These are phyloP conservation scores for Metschnikowia proteae DNA, from an alignment of 805 yeast species.

Conservation along the genomic window DNA sequence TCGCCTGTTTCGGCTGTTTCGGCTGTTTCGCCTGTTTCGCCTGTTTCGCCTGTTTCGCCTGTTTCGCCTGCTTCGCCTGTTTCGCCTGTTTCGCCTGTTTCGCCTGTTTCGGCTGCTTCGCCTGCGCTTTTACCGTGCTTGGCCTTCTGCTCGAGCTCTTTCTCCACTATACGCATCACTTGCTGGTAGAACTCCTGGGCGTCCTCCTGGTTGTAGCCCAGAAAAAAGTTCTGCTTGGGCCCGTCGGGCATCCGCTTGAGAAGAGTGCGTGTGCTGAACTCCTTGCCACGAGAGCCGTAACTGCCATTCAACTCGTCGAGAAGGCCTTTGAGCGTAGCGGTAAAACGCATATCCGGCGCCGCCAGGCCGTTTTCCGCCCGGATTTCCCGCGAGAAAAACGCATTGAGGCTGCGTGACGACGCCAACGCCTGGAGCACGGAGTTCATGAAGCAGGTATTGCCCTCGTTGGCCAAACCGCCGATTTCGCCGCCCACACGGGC, in stretches of 20 bases:
- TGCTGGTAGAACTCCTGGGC: constrained; percentile 94
- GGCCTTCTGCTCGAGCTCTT: constrained; percentile 36
- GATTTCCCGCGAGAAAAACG: constrained; percentile 48
- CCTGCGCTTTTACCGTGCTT: no score
- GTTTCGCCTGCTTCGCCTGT: no score
- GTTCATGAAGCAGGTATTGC: constrained; percentile 94
- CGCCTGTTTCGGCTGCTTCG: no score
- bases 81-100: no score
- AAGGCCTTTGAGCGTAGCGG: constrained; percentile 49
- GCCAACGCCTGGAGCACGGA: constrained; percentile 82
- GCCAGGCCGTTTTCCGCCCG: constrained; percentile 23
- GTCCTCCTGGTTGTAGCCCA: constrained; percentile 91
- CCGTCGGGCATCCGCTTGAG: constrained; percentile 71
- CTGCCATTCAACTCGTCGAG: constrained; percentile 57
- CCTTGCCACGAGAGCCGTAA: constrained; percentile 49
- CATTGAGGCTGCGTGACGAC: constrained; percentile 57
- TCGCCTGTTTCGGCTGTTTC: no score
- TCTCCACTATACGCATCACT: constrained; percentile 62
- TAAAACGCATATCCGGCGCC: constrained; percentile 41
- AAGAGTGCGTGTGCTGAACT: constrained; percentile 57
- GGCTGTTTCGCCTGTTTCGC: no score
- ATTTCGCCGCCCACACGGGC: constrained; percentile 58
- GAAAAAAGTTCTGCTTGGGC: constrained; percentile 70
- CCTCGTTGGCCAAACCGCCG: constrained; percentile 86
- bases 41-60: no score